phyloP scores from a whole-genome alignment of 176 grass and related monocot genomes.

The Phoenix roebelenii region DNA sequence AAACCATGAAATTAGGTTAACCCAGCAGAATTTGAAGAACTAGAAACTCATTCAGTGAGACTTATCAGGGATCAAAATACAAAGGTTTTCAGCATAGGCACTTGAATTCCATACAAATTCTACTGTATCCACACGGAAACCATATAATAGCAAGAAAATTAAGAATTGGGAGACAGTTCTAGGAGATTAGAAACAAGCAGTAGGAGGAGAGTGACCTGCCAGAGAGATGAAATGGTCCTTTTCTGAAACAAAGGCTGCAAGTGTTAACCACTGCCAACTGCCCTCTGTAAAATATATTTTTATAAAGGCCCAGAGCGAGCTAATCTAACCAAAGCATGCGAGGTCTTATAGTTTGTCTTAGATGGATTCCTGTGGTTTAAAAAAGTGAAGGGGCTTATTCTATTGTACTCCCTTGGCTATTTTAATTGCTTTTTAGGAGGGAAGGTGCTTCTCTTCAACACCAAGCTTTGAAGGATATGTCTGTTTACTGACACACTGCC shows the following conservation, averaged over 20 bases:
- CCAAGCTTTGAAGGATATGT: slow-evolving; percentile 70
- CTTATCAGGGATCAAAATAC: not conserved
- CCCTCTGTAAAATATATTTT: slow-evolving; percentile 18
- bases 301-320: not conserved
- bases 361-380: slow-evolving; percentile 16
- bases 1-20: too few relatives aligned
- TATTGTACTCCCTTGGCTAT: slow-evolving; percentile 2
- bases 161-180: too few relatives aligned
- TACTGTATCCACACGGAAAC: not conserved
- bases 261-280: slow-evolving; percentile 21
- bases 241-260: slow-evolving; percentile 25
- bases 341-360: slow-evolving; percentile 1
- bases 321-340: slow-evolving; percentile 1
- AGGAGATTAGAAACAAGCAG: slow-evolving; percentile 9
- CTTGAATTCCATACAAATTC: not conserved
- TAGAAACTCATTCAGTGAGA: too few relatives aligned
- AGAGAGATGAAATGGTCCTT: slow-evolving; percentile 49
- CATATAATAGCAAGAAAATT: slow-evolving; percentile 15
- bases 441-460: slow-evolving; percentile 94
- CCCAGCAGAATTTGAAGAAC: not conserved
- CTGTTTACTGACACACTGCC: slow-evolving; percentile 62
- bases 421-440: slow-evolving; percentile 25
- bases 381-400: not conserved
- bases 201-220: slow-evolving; percentile 28
- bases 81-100: not conserved